These are phyloP conservation scores for Globisporangium orthogonon DNA, from an alignment of 352 stramenopile genomes.

Conservation along the genomic window DNA sequence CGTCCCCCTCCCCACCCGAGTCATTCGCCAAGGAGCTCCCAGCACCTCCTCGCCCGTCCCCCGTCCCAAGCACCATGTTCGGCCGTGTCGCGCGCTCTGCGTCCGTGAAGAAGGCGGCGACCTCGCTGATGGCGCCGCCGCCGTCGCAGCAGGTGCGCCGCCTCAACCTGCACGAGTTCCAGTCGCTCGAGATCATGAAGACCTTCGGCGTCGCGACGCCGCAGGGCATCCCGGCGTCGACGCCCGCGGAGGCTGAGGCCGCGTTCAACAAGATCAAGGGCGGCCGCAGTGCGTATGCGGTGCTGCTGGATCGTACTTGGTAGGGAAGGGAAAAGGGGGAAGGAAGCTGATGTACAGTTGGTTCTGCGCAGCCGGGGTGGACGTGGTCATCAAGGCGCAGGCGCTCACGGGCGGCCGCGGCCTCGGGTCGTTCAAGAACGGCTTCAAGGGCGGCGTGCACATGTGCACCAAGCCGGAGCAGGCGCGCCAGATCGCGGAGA, in stretches of 20 bases:
- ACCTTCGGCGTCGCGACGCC: slow-evolving; percentile 77
- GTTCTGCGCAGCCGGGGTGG: slow-evolving; percentile 46
- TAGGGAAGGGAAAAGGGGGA: no score
- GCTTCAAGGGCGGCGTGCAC: slow-evolving; percentile 97
- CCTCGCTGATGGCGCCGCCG: slow-evolving; percentile 45
- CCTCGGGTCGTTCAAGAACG: slow-evolving; percentile 95
- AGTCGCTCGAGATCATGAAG: slow-evolving; percentile 93
- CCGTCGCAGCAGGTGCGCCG: slow-evolving; percentile 70
- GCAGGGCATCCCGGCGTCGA: slow-evolving; percentile 62
- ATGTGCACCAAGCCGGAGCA: slow-evolving; percentile 90
- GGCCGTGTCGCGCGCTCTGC: slow-evolving; percentile 34
- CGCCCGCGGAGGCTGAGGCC: slow-evolving; percentile 73
- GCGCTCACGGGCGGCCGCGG: slow-evolving; percentile 95
- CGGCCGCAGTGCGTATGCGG: slow-evolving; percentile 45
- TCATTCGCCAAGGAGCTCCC: background rate
- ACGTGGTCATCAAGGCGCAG: slow-evolving; percentile 96
- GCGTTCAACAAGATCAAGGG: slow-evolving; percentile 76
- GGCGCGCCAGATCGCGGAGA: slow-evolving; percentile 73
- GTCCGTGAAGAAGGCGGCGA: slow-evolving; percentile 17
- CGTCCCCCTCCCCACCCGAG: background rate
- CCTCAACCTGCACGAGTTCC: slow-evolving; percentile 94
- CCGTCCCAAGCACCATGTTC: slow-evolving; percentile 29
- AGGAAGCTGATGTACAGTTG: background rate
- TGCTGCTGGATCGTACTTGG: background rate
- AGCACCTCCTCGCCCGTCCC: background rate